phyloP scores from a whole-genome alignment of 1,139 yeast species.

The Taphrina pruni region DNA sequence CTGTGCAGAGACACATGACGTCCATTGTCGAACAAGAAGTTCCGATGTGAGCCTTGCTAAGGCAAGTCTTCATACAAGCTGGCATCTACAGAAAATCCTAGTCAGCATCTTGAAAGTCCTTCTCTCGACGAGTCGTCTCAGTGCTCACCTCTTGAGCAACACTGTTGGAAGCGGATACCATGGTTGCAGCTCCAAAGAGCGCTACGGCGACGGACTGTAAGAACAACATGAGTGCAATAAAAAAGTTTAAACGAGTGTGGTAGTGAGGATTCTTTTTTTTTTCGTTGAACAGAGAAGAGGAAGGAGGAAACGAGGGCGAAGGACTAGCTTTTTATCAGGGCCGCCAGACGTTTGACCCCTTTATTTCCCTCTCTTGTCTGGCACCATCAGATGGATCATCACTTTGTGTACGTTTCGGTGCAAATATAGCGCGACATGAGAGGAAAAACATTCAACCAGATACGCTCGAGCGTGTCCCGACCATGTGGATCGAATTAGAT shows the following conservation, averaged over 20 bases:
- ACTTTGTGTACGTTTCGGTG: no score
- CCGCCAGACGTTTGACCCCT: no score
- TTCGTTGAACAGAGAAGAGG: not conserved
- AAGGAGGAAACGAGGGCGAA: not conserved
- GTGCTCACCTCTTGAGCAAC: not conserved
- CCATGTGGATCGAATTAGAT: not conserved
- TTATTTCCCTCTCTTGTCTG: no score
- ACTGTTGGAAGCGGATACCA: conserved; percentile 6
- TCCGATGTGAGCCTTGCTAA: not conserved
- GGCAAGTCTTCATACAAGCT: conserved; percentile 14
- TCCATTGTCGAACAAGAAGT: conserved; percentile 13
- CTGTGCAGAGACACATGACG: conserved; percentile 15
- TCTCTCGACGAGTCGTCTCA: not conserved
- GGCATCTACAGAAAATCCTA: not conserved
- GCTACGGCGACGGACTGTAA: conserved; percentile 9
- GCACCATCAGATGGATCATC: no score
- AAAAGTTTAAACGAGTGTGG: conserved; percentile 4
- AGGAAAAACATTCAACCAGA: conserved; percentile 4
- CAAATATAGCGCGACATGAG: not conserved
- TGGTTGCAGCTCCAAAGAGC: conserved; percentile 5
- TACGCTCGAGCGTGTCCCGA: conserved; percentile 9
- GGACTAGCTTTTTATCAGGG: not conserved
- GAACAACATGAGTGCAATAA: conserved; percentile 1
- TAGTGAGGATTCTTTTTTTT: not conserved
- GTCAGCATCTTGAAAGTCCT: not conserved